These are phyloP conservation scores for Neonectria coccinea DNA, from an alignment of 2,329 filamentous ascomycete species.

Conservation along the genomic window DNA sequence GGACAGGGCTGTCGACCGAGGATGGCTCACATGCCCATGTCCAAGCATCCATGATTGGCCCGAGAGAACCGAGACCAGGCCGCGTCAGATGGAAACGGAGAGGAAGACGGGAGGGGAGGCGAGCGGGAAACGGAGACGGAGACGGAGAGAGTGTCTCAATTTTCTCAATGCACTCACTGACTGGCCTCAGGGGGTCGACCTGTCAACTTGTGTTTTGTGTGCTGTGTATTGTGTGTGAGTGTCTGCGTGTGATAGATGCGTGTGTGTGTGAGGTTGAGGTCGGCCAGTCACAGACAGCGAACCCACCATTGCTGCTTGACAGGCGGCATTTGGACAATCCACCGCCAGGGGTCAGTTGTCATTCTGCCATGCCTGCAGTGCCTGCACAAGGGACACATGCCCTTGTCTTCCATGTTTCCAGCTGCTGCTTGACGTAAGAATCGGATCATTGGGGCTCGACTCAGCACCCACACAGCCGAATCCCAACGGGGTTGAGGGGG, in stretches of 20 bases:
- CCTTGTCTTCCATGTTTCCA: background rate
- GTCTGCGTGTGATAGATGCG: background rate
- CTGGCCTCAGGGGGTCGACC: background rate
- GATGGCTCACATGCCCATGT: background rate
- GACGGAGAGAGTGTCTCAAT: background rate
- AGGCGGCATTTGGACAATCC: constrained; percentile 1
- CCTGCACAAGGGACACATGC: background rate
- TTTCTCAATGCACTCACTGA: too few relatives aligned
- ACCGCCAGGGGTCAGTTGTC: constrained; percentile 6
- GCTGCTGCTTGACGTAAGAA: constrained; percentile 24
- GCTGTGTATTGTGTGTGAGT: background rate
- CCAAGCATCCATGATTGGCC: background rate
- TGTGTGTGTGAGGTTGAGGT: background rate
- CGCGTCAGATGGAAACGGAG: background rate
- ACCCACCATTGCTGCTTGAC: background rate
- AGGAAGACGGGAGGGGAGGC: too few relatives aligned
- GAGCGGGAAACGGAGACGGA: too few relatives aligned
- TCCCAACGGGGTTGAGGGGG: background rate
- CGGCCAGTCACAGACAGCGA: background rate
- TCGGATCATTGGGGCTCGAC: constrained; percentile 9
- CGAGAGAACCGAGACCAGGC: background rate
- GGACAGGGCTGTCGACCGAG: background rate
- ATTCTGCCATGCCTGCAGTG: background rate
- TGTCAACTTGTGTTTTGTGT: background rate
- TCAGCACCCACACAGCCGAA: background rate